Percentiles rank a stretch among this genome's conserved stretches.
phyloP scores from a whole-genome alignment of 441 rosid species.

The Bruguiera hainesii region DNA sequence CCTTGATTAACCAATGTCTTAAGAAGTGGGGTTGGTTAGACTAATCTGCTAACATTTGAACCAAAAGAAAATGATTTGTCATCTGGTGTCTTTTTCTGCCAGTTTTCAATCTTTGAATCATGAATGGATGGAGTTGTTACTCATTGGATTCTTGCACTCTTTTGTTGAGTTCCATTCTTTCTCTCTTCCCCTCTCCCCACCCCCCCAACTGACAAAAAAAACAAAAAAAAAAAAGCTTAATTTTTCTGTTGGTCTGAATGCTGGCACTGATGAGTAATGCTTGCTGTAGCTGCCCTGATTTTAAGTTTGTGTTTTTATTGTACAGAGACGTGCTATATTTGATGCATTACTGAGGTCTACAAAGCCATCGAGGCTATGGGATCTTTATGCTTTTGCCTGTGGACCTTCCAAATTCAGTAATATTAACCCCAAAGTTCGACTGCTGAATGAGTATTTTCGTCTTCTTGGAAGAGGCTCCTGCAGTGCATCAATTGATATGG shows the following conservation, averaged over 20 bases:
- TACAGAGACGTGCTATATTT: slow-evolving; percentile 77
- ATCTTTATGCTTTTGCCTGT: slow-evolving; percentile 83
- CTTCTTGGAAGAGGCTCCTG: slow-evolving; percentile 65
- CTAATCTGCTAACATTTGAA: neutral
- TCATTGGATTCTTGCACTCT: neutral
- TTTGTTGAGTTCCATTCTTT: neutral
- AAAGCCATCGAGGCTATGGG: slow-evolving; percentile 72
- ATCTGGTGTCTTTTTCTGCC: neutral
- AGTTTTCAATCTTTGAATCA: slow-evolving; percentile 1
- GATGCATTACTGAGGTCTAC: slow-evolving; percentile 59
- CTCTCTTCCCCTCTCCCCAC: neutral
- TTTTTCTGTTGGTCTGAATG: neutral
- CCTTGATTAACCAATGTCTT: too few relatives aligned
- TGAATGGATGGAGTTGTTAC: neutral
- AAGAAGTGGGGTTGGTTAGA: neutral
- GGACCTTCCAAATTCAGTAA: slow-evolving; percentile 70
- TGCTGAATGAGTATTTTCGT: slow-evolving; percentile 94
- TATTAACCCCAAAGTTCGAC: slow-evolving; percentile 72
- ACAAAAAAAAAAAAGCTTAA: too few relatives aligned
- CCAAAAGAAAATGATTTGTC: neutral
- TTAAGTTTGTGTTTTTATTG: slow-evolving; percentile 2
- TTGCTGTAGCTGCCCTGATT: neutral
- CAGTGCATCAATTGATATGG: slow-evolving; percentile 63
- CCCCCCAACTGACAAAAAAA: too few relatives aligned
- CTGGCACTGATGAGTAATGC: neutral